These are phyloP conservation scores for Coemansia sp. DNA, from an alignment of 192 early-diverging fungal species.

Conservation along the genomic window DNA sequence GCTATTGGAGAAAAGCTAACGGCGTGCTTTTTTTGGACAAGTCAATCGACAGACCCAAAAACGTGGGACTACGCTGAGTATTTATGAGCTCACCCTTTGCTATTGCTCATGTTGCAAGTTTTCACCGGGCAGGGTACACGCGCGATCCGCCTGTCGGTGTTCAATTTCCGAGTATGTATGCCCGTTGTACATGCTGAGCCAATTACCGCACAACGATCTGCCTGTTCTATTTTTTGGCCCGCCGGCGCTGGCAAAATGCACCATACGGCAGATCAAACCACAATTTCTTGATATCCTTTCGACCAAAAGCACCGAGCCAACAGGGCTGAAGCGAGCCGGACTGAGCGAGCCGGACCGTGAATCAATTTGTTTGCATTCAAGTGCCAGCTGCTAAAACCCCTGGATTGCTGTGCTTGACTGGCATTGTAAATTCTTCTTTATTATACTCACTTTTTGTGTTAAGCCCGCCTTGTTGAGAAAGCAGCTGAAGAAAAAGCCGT, in stretches of 20 bases:
- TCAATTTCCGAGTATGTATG: background rate
- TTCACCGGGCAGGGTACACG: too few species aligned
- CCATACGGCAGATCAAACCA: too few species aligned
- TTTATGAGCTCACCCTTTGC: background rate
- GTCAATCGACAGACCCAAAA: constrained; percentile 1
- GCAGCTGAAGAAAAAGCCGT: background rate
- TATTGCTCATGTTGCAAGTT: background rate
- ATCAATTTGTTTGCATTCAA: background rate
- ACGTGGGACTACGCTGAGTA: background rate
- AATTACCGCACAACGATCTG: background rate
- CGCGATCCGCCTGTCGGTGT: background rate
- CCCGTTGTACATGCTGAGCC: background rate
- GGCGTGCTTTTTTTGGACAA: background rate
- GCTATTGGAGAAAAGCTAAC: background rate
- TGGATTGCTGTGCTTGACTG: background rate
- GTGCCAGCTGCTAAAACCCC: background rate
- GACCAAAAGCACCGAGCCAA: too few species aligned
- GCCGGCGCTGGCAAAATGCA: constrained; percentile 7
- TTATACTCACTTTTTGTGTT: background rate
- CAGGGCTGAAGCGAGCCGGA: too few species aligned
- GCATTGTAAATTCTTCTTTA: background rate
- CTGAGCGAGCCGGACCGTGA: background rate
- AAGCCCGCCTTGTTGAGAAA: too few species aligned
- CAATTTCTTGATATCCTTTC: too few species aligned
- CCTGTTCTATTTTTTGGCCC: background rate